Percentiles rank a stretch among this genome's conserved stretches.
Evolutionary conservation across 257 asterid genomes (phyloP).

Genomic region (Datura wrightii): DNA sequence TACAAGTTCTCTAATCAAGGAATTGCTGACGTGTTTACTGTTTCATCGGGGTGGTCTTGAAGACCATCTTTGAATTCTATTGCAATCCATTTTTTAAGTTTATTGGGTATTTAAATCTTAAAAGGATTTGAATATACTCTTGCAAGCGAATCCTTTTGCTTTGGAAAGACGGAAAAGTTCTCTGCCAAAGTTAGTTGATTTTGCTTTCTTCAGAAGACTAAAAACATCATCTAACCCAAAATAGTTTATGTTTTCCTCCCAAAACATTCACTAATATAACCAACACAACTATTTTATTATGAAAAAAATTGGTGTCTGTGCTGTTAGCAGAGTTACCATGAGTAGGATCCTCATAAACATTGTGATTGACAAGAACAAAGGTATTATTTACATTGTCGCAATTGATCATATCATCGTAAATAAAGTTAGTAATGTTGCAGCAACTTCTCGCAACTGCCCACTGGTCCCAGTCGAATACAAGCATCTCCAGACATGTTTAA

Average conservation of each 20-base stretch:
- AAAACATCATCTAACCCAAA: slow-evolving; percentile 24
- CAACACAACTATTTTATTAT: background rate
- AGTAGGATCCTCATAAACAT: background rate
- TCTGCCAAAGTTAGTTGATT: background rate
- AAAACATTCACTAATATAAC: background rate
- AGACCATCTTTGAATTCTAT: too few relatives aligned
- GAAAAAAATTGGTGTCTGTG: background rate
- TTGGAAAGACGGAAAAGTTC: too few relatives aligned
- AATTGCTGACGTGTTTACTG: too few relatives aligned
- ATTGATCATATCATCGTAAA: background rate
- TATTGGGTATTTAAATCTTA: too few relatives aligned
- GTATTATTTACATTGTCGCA: background rate
- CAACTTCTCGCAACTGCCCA: slow-evolving; percentile 18
- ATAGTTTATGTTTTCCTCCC: background rate
- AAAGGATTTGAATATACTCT: too few relatives aligned
- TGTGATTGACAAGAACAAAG: background rate
- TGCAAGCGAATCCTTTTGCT: too few relatives aligned
- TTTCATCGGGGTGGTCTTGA: too few relatives aligned
- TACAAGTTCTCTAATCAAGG: too few relatives aligned
- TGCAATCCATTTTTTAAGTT: too few relatives aligned
- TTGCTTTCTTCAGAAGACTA: background rate
- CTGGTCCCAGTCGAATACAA: background rate
- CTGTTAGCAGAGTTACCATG: background rate
- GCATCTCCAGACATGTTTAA: too few relatives aligned
- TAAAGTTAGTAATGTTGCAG: background rate